Evolutionary conservation across 177 flowering plant species (phyloP), one percentile per base, ranked within the genome.

Genomic region (Vitis hybrid): DNA sequence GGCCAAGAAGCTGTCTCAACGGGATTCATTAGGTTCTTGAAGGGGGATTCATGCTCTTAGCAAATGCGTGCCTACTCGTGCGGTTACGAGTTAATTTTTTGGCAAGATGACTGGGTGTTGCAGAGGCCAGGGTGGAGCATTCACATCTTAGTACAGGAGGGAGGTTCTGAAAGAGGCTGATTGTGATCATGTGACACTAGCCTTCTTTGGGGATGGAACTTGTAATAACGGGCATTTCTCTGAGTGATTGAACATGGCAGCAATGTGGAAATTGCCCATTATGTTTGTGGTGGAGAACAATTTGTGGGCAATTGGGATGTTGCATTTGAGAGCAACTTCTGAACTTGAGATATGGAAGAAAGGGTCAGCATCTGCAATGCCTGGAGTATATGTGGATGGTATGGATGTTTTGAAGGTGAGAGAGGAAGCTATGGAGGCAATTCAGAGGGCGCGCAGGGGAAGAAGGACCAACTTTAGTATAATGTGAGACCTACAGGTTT

Each of bases 361-460:
- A 77, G 98, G 97, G 2, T 95, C 97, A 0, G 95, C 97, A 2
- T 95, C 92, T 75, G 97, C 95, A 28, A 91, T 95, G 97, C 97
- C 98, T 3, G 98, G 98, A 11, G 83, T 90, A n/a, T 97, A 91
- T 83, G 98, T 94, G 24, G 98, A 95, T 78, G 98, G 98, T 18
- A 95, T 95, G 98, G 98, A 95, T 87, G 98, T 95, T 53, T 82
- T 95, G 87, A 95, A 92, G 89, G 98, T 95, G 70, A 90, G 97
- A 65, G 97, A 92, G 73, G 98, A 91, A 14, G 98, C 98, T 9
- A 88, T 83, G 78, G 97, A 88, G 75, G 97, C 98, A 20, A 75
- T 95, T 69, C 86, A 44, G 7, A 82, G 97, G 79, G 97, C 98
- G 11, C 83, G 98, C 70, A 90, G 96, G 74, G 97, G 98, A 28